phyloP scores from a whole-genome alignment of 441 rosid species.

The Breynia disticha region DNA sequence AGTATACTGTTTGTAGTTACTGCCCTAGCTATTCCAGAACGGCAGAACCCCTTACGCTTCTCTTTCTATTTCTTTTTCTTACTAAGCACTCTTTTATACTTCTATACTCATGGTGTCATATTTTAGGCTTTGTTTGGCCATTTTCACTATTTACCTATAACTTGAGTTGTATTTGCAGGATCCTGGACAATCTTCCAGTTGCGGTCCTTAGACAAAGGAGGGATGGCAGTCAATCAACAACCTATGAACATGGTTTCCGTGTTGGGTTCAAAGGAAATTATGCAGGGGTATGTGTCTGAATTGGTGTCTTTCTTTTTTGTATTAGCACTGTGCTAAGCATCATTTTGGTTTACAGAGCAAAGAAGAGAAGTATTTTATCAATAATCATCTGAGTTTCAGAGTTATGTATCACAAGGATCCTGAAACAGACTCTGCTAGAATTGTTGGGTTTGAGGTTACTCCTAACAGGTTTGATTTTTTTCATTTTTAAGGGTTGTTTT shows the following conservation, averaged over 20 bases:
- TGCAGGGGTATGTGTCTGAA: conserved; percentile 55
- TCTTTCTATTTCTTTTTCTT: not conserved
- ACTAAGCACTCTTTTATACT: not conserved
- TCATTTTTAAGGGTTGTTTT: not conserved
- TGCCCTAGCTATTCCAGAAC: not conserved
- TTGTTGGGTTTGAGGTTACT: conserved; percentile 91
- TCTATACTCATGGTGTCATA: not conserved
- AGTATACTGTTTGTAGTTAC: not conserved
- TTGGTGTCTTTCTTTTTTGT: conserved; percentile 2
- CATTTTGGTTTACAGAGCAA: conserved; percentile 55
- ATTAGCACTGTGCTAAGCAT: conserved; percentile 8
- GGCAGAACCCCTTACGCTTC: not conserved
- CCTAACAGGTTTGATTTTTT: conserved; percentile 54
- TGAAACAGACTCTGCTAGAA: conserved; percentile 71
- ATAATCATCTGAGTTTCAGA: conserved; percentile 88
- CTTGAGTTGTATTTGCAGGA: conserved; percentile 42
- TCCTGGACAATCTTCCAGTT: conserved; percentile 92
- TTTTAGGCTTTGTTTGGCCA: too few relatives aligned
- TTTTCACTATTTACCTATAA: conserved; percentile 4
- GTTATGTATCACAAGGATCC: conserved; percentile 82
- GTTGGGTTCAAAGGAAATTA: conserved; percentile 93
- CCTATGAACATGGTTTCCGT: conserved; percentile 87
- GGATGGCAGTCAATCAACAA: conserved; percentile 68
- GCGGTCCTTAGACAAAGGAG: conserved; percentile 89
- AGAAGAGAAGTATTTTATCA: conserved; percentile 87